Conservation (phyloP, 345 rosid genomes). For the Camelina hispida region DNA sequence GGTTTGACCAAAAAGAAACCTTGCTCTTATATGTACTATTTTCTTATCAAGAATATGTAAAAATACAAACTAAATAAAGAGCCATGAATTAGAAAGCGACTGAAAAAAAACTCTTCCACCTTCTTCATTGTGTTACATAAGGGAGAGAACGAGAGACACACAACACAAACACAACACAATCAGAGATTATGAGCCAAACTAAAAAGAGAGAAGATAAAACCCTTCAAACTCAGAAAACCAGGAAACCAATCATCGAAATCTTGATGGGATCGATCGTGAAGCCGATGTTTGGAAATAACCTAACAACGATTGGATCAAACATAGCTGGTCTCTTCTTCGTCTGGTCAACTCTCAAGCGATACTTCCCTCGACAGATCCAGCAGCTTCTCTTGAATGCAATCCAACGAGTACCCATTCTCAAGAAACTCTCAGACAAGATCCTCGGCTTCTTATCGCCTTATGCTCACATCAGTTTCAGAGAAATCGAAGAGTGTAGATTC, state of each 20-base stretch:
- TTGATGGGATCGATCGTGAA: constrained; percentile 28
- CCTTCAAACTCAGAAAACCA: neutral
- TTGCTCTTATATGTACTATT: neutral
- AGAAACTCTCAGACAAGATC: constrained; percentile 46
- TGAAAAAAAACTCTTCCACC: neutral
- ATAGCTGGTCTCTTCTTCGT: constrained; percentile 51
- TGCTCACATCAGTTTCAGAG: constrained; percentile 56
- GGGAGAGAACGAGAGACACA: neutral
- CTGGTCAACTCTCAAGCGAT: constrained; percentile 49
- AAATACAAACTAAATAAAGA: neutral
- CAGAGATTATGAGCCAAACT: constrained; percentile 11
- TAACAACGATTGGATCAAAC: constrained; percentile 28
- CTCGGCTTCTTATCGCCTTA: constrained; percentile 49
- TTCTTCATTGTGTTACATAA: neutral
- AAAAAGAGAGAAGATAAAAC: neutral
- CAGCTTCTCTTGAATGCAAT: constrained; percentile 17
- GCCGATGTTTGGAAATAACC: constrained; percentile 22
- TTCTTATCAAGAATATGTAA: neutral
- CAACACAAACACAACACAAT: neutral
- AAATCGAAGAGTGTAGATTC: constrained; percentile 45
- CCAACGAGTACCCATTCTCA: constrained; percentile 34
- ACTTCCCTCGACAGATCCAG: constrained; percentile 25
- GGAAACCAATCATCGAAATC: neutral
- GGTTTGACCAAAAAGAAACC: neutral
- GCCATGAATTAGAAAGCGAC: neutral